Evolutionary conservation across 495 filamentous ascomycete species (phyloP), one percentile per base, ranked within the genome.

Genomic region (Acidomyces sp.): DNA sequence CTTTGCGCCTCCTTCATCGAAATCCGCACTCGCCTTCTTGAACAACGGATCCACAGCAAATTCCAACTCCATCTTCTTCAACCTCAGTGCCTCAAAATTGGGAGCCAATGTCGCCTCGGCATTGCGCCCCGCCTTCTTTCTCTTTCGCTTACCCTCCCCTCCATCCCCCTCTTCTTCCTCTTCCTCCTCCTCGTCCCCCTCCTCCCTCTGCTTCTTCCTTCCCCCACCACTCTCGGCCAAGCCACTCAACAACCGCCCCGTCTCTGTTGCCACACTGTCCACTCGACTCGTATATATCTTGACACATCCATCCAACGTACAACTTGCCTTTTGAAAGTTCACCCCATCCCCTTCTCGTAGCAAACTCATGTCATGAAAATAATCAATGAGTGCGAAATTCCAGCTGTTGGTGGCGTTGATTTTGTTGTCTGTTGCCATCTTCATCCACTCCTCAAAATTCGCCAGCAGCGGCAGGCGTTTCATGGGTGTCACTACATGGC

Each of bases 401-500:
- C 90, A 99, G 13, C 90, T 95, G 60, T 99, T 99, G 18, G 82
- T 77, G 29, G 90, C 92, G 56, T 96, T 99, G 64, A 99, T 99
- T 69, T 99, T 99, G 50, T 99, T 99, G 66, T 99, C 90, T 17
- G 88, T 96, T 7, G 92, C 92, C 84, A 96, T 87, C 72, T 96
- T 99, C 92, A 99, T 96, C 90, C 90, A 96, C 56, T 99, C 92
- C 60, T 99, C 90, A 54, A 96, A 99, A 62, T 96, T 96, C 37
- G 92, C 92, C 37, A 96, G 58, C 41, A 99, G 81, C 0, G 90
- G 92, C 23, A 93, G 83, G 29, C 90, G 81, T 68, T 94, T 93
- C 80, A 94, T 85, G 12, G 90, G 90, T 22, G 90, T 96, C 35
- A 94, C 80, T 12, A 77, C 82, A 31, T 64, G 70, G 23, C 74